These are phyloP conservation scores for Piloderma croceum DNA, from an alignment of 768 basidiomycete species.

Conservation along the genomic window DNA sequence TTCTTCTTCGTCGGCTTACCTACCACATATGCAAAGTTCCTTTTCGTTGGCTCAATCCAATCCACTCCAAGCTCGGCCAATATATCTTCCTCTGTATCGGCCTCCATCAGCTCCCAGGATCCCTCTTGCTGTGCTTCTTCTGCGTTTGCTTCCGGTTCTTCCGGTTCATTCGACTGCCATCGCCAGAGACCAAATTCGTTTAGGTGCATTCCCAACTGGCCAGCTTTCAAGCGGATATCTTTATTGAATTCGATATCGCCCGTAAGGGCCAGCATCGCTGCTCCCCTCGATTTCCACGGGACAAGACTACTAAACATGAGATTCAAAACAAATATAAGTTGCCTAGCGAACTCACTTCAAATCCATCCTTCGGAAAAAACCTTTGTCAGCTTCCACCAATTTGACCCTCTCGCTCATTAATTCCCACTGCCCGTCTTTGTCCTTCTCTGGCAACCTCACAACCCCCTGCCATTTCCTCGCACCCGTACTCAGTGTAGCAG, in stretches of 20 bases:
- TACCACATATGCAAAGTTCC: conserved; percentile 27
- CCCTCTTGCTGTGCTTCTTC: conserved; percentile 4
- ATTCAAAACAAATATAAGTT: background rate
- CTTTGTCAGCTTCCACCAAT: conserved; percentile 23
- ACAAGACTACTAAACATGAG: conserved; percentile 30
- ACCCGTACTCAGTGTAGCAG: conserved; percentile 27
- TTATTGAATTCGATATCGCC: conserved; percentile 48
- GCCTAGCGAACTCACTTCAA: conserved; percentile 20
- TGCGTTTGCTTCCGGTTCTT: conserved; percentile 3
- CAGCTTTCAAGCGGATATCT: conserved; percentile 38
- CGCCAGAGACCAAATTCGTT: conserved; percentile 64
- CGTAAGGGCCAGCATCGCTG: conserved; percentile 49
- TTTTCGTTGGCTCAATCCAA: conserved; percentile 33
- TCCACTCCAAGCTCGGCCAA: conserved; percentile 39
- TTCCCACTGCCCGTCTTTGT: conserved; percentile 22
- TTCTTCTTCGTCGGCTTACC: conserved; percentile 3
- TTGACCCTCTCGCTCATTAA: conserved; percentile 18
- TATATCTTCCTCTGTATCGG: conserved; percentile 39
- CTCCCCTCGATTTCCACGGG: conserved; percentile 44
- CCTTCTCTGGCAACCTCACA: conserved; percentile 38
- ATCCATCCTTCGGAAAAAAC: conserved; percentile 34
- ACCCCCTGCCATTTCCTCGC: conserved; percentile 47
- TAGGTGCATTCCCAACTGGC: conserved; percentile 41
- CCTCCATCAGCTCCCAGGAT: conserved; percentile 40
- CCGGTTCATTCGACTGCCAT: conserved; percentile 31